Evolutionary conservation across 352 stramenopile genomes (phyloP).

Genomic region (Phytophthora pistaciae): DNA sequence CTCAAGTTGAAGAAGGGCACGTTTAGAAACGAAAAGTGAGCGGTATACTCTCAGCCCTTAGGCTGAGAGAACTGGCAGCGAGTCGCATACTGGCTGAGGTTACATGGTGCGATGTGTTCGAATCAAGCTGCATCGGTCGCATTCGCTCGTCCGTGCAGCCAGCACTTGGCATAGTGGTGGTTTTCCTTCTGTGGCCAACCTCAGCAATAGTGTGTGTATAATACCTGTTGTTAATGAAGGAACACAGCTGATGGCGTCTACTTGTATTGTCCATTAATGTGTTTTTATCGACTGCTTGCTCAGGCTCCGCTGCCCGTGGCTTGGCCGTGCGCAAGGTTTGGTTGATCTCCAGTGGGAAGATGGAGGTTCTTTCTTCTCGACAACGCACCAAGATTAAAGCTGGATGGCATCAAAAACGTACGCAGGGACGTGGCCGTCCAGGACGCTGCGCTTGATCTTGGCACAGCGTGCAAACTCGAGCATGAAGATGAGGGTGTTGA

Average conservation of each 20-base stretch:
- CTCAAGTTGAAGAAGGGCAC: too few relatives aligned
- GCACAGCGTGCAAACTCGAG: conserved; percentile 86
- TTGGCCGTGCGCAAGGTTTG: conserved; percentile 9
- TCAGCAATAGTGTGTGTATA: too few relatives aligned
- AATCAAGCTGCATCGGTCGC: background rate
- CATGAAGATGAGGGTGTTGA: conserved; percentile 93
- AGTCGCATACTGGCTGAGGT: background rate
- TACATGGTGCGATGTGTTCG: too few relatives aligned
- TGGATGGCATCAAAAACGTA: conserved; percentile 92
- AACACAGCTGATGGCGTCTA: conserved; percentile 8
- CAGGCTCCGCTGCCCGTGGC: conserved; percentile 10
- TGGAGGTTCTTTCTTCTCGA: conserved; percentile 2
- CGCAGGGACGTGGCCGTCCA: conserved; percentile 87
- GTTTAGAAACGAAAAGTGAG: too few relatives aligned
- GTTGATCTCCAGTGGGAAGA: conserved; percentile 5
- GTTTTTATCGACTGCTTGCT: conserved; percentile 20
- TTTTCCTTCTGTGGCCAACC: background rate
- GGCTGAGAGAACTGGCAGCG: background rate
- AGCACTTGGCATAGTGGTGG: background rate
- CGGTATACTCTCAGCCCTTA: too few relatives aligned
- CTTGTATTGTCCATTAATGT: conserved; percentile 19
- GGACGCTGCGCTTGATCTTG: conserved; percentile 85
- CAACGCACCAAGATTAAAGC: conserved; percentile 44
- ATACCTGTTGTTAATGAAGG: background rate
- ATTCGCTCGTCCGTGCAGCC: background rate